Percentiles rank a stretch among this genome's conserved stretches.
These are phyloP conservation scores for Knufia fluminis DNA, from an alignment of 2,329 filamentous ascomycete species.

Conservation along the genomic window DNA sequence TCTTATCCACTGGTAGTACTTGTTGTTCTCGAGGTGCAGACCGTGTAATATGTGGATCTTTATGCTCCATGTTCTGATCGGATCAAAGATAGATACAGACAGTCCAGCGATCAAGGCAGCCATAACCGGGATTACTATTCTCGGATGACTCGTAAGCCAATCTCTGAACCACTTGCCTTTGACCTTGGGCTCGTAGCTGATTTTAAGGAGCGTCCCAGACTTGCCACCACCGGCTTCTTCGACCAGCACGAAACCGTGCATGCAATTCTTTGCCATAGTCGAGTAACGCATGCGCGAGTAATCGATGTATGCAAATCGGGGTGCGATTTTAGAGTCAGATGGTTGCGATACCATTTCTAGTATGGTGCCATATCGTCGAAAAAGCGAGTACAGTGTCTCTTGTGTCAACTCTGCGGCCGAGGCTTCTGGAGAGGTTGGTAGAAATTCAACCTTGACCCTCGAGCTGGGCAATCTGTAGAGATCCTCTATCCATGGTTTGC, in stretches of 20 bases:
- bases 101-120: conserved; percentile 73
- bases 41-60: conserved; percentile 74
- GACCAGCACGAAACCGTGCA: conserved; percentile 70
- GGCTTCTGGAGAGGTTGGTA: conserved; percentile 61
- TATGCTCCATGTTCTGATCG: conserved; percentile 87
- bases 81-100: conserved; percentile 85
- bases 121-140: conserved; percentile 74
- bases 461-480: conserved; percentile 70
- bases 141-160: conserved; percentile 76
- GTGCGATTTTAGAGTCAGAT: conserved; percentile 74
- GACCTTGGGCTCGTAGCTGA: conserved; percentile 73
- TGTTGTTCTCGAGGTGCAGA: conserved; percentile 64
- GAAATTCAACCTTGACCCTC: conserved; percentile 73
- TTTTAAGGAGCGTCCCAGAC: conserved; percentile 63
- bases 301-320: conserved; percentile 70
- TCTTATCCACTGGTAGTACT: conserved; percentile 67
- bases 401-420: conserved; percentile 71
- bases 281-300: conserved; percentile 65
- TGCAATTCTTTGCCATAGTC: conserved; percentile 82
- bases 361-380: conserved; percentile 84
- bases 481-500: conserved; percentile 90
- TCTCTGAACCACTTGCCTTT: conserved; percentile 75
- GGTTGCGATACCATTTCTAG: conserved; percentile 74
- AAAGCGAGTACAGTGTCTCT: conserved; percentile 76
- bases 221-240: conserved; percentile 65